A percentile compares a stretch with the other conserved stretches of the same genome.
These are phyloP conservation scores for Collybia mongolica DNA, from an alignment of 768 basidiomycete species.

Conservation along the genomic window DNA sequence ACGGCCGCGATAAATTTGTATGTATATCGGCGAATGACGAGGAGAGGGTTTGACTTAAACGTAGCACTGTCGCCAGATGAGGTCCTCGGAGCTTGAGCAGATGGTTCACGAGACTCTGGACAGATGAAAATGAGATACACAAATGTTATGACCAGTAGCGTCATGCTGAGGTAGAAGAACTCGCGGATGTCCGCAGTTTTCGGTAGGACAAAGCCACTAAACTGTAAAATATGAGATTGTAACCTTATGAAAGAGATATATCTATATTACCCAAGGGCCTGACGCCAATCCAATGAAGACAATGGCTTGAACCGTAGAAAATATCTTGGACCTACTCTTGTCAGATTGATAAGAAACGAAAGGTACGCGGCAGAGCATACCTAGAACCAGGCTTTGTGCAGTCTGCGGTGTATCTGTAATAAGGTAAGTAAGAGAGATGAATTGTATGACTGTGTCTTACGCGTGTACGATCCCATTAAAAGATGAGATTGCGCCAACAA, in stretches of 20 bases:
- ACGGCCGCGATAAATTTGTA: slow-evolving; percentile 39
- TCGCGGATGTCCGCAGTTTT: slow-evolving; percentile 45
- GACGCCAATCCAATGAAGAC: slow-evolving; percentile 74
- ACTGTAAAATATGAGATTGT: slow-evolving; percentile 18
- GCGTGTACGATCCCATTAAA: slow-evolving; percentile 68
- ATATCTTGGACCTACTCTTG: slow-evolving; percentile 43
- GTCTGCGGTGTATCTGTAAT: slow-evolving; percentile 51
- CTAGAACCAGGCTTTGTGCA: slow-evolving; percentile 52
- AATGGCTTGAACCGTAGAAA: slow-evolving; percentile 70
- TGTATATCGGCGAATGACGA: slow-evolving; percentile 21
- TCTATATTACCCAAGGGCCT: slow-evolving; percentile 67
- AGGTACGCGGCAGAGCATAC: slow-evolving; percentile 17
- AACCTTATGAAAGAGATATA: background rate
- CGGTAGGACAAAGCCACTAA: slow-evolving; percentile 54
- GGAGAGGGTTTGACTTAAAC: slow-evolving; percentile 25
- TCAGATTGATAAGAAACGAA: background rate
- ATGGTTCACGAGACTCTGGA: slow-evolving; percentile 50
- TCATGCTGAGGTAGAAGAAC: slow-evolving; percentile 44
- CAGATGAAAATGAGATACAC: slow-evolving; percentile 43
- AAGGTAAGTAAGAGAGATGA: slow-evolving; percentile 20
- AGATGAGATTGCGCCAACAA: slow-evolving; percentile 69
- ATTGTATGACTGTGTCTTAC: slow-evolving; percentile 48
- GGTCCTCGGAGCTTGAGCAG: slow-evolving; percentile 12
- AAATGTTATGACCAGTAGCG: slow-evolving; percentile 32
- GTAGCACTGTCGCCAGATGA: slow-evolving; percentile 17